A percentile compares a stretch with the other conserved stretches of the same genome.
phyloP scores from a whole-genome alignment of 169 alveolate species.

The Plasmodium knowlesi region DNA sequence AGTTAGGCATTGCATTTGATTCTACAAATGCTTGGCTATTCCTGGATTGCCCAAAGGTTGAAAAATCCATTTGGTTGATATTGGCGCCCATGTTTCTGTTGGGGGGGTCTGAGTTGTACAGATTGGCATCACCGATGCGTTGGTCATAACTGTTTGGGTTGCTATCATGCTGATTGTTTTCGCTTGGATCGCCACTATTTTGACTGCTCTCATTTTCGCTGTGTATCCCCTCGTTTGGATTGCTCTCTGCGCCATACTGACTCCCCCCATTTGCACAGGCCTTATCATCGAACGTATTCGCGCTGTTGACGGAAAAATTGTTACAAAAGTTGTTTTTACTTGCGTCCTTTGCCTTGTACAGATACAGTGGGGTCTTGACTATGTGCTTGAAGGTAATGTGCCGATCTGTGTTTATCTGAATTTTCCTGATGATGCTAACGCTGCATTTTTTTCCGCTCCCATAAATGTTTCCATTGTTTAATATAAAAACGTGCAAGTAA shows the following conservation, averaged over 20 bases:
- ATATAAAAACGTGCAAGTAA: constrained; percentile 57
- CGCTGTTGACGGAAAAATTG: not conserved
- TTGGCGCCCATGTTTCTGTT: not conserved
- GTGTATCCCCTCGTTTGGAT: not conserved
- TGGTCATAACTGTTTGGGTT: not conserved
- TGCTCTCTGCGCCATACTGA: not conserved
- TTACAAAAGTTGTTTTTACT: constrained; percentile 8
- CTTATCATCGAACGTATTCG: not conserved
- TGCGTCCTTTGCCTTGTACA: constrained; percentile 52
- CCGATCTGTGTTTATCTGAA: constrained; percentile 67
- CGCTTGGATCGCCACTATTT: not conserved
- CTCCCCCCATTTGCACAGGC: not conserved
- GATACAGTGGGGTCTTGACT: constrained; percentile 58
- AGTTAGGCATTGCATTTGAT: not conserved
- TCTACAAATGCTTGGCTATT: not conserved
- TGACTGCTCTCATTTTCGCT: not conserved
- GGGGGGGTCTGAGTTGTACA: not conserved
- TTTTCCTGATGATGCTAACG: constrained; percentile 73
- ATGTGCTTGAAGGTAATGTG: constrained; percentile 69
- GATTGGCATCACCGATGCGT: not conserved
- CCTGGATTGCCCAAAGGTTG: not conserved
- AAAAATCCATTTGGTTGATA: not conserved
- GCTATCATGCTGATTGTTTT: not conserved
- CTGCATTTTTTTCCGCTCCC: constrained; percentile 74
- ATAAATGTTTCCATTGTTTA: constrained; percentile 69